Percentiles rank a stretch among this genome's conserved stretches.
Evolutionary conservation across 441 rosid genomes (phyloP).

Genomic region (Pelargonium australe): DNA sequence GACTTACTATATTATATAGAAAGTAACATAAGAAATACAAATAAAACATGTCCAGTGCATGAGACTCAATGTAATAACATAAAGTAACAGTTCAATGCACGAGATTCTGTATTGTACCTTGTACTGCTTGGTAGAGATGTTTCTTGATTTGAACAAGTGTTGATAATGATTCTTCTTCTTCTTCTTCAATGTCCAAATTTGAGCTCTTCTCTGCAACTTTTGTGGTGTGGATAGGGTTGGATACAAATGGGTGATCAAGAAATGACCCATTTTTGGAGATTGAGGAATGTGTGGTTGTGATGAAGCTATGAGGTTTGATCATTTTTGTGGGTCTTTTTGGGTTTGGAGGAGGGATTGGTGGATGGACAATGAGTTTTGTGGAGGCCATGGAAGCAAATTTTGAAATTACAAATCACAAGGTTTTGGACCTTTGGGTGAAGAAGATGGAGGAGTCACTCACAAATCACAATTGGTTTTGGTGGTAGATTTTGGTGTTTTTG

Average conservation of each 20-base stretch:
- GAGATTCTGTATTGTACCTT: constrained; percentile 33
- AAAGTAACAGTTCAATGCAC: too few species aligned
- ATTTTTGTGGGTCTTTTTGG: constrained; percentile 18
- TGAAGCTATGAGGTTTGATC: constrained; percentile 21
- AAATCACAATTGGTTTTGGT: too few species aligned
- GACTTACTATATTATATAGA: too few species aligned
- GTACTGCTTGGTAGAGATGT: constrained; percentile 40
- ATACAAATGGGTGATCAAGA: constrained; percentile 18
- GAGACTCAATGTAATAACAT: too few species aligned
- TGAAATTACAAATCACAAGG: not conserved
- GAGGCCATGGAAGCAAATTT: constrained; percentile 19
- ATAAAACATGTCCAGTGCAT: too few species aligned
- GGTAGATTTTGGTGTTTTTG: too few species aligned
- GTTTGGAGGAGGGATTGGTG: constrained; percentile 20
- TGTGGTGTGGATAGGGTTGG: constrained; percentile 27
- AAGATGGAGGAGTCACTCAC: not conserved
- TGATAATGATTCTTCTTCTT: constrained; percentile 17
- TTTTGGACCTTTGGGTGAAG: not conserved
- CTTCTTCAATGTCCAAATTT: constrained; percentile 23
- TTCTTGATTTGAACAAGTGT: constrained; percentile 40
- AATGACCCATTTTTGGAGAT: constrained; percentile 22
- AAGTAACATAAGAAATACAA: too few species aligned
- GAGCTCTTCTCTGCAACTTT: constrained; percentile 47
- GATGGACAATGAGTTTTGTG: constrained; percentile 28
- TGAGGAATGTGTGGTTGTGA: constrained; percentile 21